phyloP scores from a whole-genome alignment of 169 alveolate species.

The Plasmodium relictum region DNA sequence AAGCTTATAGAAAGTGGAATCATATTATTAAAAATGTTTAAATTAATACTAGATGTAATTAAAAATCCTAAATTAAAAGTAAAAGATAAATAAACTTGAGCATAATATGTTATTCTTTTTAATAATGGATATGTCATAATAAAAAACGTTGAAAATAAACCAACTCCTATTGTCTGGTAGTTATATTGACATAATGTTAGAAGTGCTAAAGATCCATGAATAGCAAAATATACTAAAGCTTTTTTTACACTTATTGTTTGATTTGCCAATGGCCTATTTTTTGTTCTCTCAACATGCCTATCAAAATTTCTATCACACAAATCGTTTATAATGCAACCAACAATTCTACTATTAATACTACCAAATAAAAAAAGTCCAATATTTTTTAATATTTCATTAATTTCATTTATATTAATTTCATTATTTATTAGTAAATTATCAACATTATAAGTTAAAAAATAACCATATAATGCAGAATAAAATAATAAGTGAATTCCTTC shows the following conservation, averaged over 20 bases:
- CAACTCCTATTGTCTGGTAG: constrained; percentile 5
- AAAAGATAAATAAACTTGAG: constrained; percentile 93
- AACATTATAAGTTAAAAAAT: constrained; percentile 33
- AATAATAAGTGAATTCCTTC: constrained; percentile 15
- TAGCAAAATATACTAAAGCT: constrained; percentile 81
- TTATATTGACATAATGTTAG: constrained; percentile 42
- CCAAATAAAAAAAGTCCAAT: constrained; percentile 79
- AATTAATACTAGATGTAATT: constrained; percentile 86
- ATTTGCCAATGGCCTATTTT: constrained; percentile 94
- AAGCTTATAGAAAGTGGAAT: constrained; percentile 85
- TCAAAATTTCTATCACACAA: constrained; percentile 86
- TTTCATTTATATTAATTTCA: constrained; percentile 6
- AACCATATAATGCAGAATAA: constrained; percentile 51
- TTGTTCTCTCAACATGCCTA: constrained; percentile 93
- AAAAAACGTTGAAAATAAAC: constrained; percentile 78
- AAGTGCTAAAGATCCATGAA: constrained; percentile 35
- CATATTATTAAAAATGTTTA: constrained; percentile 72
- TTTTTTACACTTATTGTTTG: constrained; percentile 86
- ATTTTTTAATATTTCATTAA: constrained; percentile 38
- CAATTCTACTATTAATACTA: constrained; percentile 79
- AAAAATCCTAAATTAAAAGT: constrained; percentile 94
- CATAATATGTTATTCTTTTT: constrained; percentile 92
- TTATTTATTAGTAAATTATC: constrained; percentile 11
- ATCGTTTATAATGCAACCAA: constrained; percentile 90
- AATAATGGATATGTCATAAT: constrained; percentile 92